Evolutionary conservation across 1,139 yeast species (phyloP), one percentile per base, ranked within the genome.

Genomic region (Suhomyces kunorum): DNA sequence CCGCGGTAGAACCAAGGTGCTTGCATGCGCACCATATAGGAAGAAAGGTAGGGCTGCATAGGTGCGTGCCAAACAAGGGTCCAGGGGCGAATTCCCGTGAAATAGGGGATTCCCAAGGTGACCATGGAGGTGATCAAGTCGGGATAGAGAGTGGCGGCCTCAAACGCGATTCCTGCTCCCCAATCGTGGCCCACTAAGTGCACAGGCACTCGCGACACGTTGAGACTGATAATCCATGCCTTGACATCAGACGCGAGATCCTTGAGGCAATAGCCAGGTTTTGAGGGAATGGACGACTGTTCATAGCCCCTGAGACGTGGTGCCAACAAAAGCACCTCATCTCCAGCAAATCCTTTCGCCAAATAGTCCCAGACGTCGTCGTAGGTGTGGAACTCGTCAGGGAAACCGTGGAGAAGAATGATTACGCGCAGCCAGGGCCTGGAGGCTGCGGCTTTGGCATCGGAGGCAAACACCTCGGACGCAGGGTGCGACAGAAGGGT

Each of bases 161-260:
- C 66, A 51, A 60, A 70, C 9, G 68, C 50, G 23, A 62, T 55
- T 18, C 68, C 53, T 2, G 77, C 75, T 19, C 77, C 77, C 77
- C 77, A 71, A 50, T 71, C 77, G 47, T 71, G 77, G 7, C 76
- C 76, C 15, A 71, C 55, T 26, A 71, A 46, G 46, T 71, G 74
- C 5, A 71, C 66, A 2, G 71, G 69, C n/a, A 59, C 51, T 6
- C 41, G 31, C 9, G 47, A 44, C 1, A 56, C 54, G 32, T 53
- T 50, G 17, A 49, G 49, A 25, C 63, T 45, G 31, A 51, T 46
- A 28, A 71, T 62, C 70, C 74, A 71, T 16, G 62, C 61, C 35
- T 50, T 47, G 14, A 71, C 60, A 42, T 71, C 77, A 2, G 50
- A 49, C 5, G 76, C 75, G 16, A 69, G 39, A 40, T 67, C 61